These are phyloP conservation scores for Cocos nucifera DNA, from an alignment of 176 grass and related monocot genomes.

Conservation along the genomic window DNA sequence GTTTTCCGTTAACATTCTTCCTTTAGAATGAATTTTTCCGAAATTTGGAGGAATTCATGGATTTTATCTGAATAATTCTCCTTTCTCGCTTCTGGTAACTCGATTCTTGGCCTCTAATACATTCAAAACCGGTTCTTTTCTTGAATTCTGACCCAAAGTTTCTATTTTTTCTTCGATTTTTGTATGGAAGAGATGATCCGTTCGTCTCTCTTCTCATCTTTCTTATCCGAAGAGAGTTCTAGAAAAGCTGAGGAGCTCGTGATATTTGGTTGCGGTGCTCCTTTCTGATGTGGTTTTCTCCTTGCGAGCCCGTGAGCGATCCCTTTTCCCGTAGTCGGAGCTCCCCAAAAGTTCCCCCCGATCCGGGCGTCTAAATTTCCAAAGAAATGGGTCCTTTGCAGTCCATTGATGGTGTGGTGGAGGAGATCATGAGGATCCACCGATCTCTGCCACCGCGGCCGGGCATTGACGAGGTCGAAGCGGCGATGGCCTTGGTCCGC, in stretches of 20 bases:
- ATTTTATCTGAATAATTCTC: slow-evolving; percentile 21
- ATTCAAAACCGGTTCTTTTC: slow-evolving; percentile 1
- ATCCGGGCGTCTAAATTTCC: slow-evolving; percentile 2
- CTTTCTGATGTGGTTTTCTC: slow-evolving; percentile 16
- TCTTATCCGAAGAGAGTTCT: slow-evolving; percentile 49
- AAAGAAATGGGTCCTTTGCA: slow-evolving; percentile 43
- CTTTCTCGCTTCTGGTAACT: neutral
- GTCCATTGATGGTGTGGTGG: slow-evolving; percentile 60
- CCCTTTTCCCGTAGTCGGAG: slow-evolving; percentile 4
- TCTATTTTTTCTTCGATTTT: slow-evolving; percentile 15
- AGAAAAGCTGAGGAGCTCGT: slow-evolving; percentile 42
- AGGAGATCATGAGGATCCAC: slow-evolving; percentile 81
- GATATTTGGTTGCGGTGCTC: slow-evolving; percentile 52
- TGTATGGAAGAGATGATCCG: slow-evolving; percentile 26
- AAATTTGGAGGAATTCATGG: slow-evolving; percentile 26
- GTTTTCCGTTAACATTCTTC: neutral
- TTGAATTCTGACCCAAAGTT: slow-evolving; percentile 3
- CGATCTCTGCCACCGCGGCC: slow-evolving; percentile 62
- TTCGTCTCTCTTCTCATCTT: slow-evolving; percentile 11
- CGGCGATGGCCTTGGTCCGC: slow-evolving; percentile 54
- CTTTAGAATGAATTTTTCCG: neutral
- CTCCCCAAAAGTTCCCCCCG: neutral
- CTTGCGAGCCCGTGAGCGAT: slow-evolving; percentile 11
- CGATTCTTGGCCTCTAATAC: neutral
- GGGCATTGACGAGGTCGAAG: slow-evolving; percentile 67